Base-by-base conservation (phyloP, 768 basidiomycete species). In the Gyrodon lividus region DNA sequence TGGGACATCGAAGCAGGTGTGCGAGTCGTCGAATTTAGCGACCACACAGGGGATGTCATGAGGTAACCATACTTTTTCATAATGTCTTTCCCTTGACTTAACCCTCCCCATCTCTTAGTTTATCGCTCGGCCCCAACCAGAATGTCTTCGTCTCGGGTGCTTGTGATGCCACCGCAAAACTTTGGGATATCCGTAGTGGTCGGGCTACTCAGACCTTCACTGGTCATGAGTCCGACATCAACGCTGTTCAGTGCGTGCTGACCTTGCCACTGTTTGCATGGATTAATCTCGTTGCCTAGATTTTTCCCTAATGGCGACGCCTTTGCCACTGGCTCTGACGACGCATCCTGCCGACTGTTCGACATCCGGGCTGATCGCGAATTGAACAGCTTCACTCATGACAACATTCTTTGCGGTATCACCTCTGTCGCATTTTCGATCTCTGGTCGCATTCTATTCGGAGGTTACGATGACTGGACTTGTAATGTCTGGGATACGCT, bases 221-320 rank as follows among this genome's bases (percentile, higher is more conserved):
- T 50, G 96, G 96, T 23, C 96, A 99, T 64, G 96, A 98, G 70
- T 94, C 92, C 28, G 96, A 99, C 68, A 98, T 99, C 73, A 99
- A 99, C 72, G 96, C 97, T 50, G 97, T 99, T 43, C 87, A 90
- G 96, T 98, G 66, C 64, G 93, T 82, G 39, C 23, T 13, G 3
- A 10, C 16, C 17, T 55, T 17, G 49, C 44, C 28, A 22, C 33
- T 42, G 7, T 17, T 53, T 46, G 39, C 17, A n/a, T 43, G 26
- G 20, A 44, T 52, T 46, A 62, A 33, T 35, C 35, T 14, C 48
- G 8, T 59, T 38, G 46, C 50, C 53, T 55, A 98, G 95, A 66
- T 99, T 98, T 75, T 99, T 98, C 91, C 96, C 96, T 34, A 98
- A 98, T 63, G 96, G 96, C 55, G 95, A 99, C 70, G 96, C 97